Evolutionary conservation across 2,329 filamentous ascomycete species (phyloP), one percentile per base, ranked within the genome.

Genomic region (Colletotrichum gigasporum): DNA sequence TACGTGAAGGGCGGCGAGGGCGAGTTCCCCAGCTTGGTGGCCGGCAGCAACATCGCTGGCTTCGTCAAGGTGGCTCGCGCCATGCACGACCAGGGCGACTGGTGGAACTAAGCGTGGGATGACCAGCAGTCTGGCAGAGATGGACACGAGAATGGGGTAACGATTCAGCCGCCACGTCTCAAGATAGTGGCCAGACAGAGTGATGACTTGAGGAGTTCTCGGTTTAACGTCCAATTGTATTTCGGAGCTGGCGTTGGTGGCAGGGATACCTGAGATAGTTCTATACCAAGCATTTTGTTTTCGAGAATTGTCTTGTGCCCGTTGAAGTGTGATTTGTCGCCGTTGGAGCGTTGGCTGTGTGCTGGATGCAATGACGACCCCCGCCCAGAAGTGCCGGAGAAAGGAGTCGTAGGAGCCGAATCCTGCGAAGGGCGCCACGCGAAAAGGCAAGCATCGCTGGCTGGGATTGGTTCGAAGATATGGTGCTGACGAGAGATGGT

Each of bases 71-170:
- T 98, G 58, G 94, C 91, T 54, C 87, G 89, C 73, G 95, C 96
- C 74, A 98, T 98, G 95, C 87, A 91, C 77, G 93, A 97, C 79
- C 95, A 97, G 82, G 96, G 96, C 74, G 95, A 98, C 80, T 98
- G 94, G 95, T 98, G 86, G 86, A 65, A 69, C 61, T 69, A 67
- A 65, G 28, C n/a, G 32, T 34, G 9, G 16, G 11, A 18, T 22
- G 10, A 6, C 24, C 26, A 10, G 32, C 11, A 50, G n/a, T 10
- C 12, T 9, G 45, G 28, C 39, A 26, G 56, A 34, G 35, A 24
- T 35, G 35, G 32, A 28, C 20, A 12, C 30, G n/a, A 51, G 42
- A 41, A 65, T 30, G 35, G 35, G 14, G 18, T 20, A n/a, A 35
- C n/a, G 42, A 37, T 41, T 18, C 39, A 39, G n/a, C 26, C 44